A percentile compares a stretch with the other conserved stretches of the same genome.
phyloP scores from a whole-genome alignment of 257 asterid genomes.

The Avicennia marina region DNA sequence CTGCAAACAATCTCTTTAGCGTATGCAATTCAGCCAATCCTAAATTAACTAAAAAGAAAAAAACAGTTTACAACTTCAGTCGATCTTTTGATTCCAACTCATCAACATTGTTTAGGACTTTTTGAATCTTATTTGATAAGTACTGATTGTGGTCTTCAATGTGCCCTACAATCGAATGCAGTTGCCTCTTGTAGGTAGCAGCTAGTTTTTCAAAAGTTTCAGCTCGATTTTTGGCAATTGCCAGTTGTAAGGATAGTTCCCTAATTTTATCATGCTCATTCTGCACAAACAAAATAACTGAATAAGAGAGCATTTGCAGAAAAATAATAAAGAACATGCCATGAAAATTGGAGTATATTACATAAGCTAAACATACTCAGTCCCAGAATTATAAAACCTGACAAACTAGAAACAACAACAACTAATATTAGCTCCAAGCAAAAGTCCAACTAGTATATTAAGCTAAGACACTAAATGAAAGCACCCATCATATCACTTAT shows the following conservation, averaged over 20 bases:
- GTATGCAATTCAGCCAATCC: background rate
- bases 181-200: constrained; percentile 72
- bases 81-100: constrained; percentile 61
- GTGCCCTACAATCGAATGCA: constrained; percentile 71
- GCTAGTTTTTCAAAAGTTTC: constrained; percentile 60
- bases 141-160: constrained; percentile 84
- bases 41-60: background rate
- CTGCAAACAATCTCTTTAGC: too few relatives aligned
- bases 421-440: too few relatives aligned
- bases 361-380: too few relatives aligned
- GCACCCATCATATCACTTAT: too few relatives aligned
- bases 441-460: too few relatives aligned
- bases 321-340: too few relatives aligned
- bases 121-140: constrained; percentile 66
- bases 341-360: too few relatives aligned
- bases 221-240: constrained; percentile 70
- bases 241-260: constrained; percentile 80
- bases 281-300: constrained; percentile 35
- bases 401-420: too few relatives aligned
- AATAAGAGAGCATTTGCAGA: background rate
- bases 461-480: too few relatives aligned
- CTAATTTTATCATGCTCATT: constrained; percentile 83
- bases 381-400: too few relatives aligned
- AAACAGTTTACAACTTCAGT: constrained; percentile 22
- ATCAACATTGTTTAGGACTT: constrained; percentile 45